phyloP scores from a whole-genome alignment of 1,139 yeast species.

The Yamadazyma diddensiae region DNA sequence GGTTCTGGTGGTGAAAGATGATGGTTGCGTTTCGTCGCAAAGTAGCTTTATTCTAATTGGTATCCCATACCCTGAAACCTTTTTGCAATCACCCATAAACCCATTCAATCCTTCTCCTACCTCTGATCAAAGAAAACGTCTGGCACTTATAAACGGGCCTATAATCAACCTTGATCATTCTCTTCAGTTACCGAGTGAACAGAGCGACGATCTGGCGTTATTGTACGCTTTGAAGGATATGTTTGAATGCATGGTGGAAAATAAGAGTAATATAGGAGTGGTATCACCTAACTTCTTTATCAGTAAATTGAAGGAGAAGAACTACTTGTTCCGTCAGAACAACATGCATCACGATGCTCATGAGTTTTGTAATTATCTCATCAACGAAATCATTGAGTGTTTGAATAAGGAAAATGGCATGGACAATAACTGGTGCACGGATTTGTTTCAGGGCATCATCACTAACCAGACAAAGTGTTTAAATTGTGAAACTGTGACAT shows the following conservation, averaged over 20 bases:
- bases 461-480: conserved; percentile 89
- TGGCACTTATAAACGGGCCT: conserved; percentile 82
- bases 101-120: conserved; percentile 52
- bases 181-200: conserved; percentile 36
- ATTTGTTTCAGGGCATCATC: conserved; percentile 78
- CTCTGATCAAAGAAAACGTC: conserved; percentile 74
- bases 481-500: conserved; percentile 83
- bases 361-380: conserved; percentile 83
- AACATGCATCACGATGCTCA: conserved; percentile 98
- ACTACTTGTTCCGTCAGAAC: conserved; percentile 78
- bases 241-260: conserved; percentile 80
- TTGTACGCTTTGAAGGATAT: conserved; percentile 78
- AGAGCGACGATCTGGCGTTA: conserved; percentile 52
- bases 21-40: conserved; percentile 25
- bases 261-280: conserved; percentile 68
- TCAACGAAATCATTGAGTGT: conserved; percentile 78
- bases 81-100: conserved; percentile 33
- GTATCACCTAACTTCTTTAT: conserved; percentile 79
- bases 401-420: conserved; percentile 40
- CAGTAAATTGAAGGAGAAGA: conserved; percentile 73
- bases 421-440: conserved; percentile 56
- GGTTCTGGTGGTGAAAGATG: conserved; percentile 15
- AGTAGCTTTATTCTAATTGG: conserved; percentile 42
- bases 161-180: conserved; percentile 76
- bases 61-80: conserved; percentile 42